Conservation (phyloP, 1,284 basidiomycete genomes). For the Fomitiporia mediterranea region DNA sequence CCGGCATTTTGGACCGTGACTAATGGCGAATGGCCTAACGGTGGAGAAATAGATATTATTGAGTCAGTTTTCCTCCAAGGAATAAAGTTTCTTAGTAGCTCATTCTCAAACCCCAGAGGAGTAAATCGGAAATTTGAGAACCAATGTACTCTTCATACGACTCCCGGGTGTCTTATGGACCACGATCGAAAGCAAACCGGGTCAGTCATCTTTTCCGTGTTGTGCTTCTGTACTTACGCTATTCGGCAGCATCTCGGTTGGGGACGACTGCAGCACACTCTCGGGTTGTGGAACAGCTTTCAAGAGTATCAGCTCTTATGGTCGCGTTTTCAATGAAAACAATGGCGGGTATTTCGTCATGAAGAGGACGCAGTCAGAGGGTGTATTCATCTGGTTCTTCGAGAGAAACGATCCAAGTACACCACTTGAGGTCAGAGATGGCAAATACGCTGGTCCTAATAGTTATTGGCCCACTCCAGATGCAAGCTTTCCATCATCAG, state of each 20-base stretch:
- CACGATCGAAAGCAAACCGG: conserved; percentile 21
- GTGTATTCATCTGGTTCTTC: conserved; percentile 32
- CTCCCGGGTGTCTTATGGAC: conserved; percentile 26
- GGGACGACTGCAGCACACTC: conserved; percentile 31
- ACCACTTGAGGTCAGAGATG: conserved; percentile 27
- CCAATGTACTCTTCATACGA: conserved; percentile 31
- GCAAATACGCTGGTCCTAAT: conserved; percentile 24
- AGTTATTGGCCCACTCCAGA: conserved; percentile 26
- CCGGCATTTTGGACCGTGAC: conserved; percentile 38
- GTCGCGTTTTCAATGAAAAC: conserved; percentile 29
- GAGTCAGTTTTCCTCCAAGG: neutral
- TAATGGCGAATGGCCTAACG: conserved; percentile 24
- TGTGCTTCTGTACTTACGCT: neutral
- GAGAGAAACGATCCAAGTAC: conserved; percentile 23
- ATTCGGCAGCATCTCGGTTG: neutral
- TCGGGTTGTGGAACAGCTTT: conserved; percentile 35
- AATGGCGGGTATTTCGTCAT: conserved; percentile 29
- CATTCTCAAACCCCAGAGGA: neutral
- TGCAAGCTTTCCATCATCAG: conserved; percentile 28
- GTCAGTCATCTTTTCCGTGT: conserved; percentile 20
- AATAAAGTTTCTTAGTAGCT: neutral
- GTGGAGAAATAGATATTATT: conserved; percentile 25
- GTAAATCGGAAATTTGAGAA: conserved; percentile 23
- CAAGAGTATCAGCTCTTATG: conserved; percentile 26
- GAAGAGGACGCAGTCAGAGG: conserved; percentile 23